Conservation (phyloP, 805 yeast species). For the Peterozyma toletana region DNA sequence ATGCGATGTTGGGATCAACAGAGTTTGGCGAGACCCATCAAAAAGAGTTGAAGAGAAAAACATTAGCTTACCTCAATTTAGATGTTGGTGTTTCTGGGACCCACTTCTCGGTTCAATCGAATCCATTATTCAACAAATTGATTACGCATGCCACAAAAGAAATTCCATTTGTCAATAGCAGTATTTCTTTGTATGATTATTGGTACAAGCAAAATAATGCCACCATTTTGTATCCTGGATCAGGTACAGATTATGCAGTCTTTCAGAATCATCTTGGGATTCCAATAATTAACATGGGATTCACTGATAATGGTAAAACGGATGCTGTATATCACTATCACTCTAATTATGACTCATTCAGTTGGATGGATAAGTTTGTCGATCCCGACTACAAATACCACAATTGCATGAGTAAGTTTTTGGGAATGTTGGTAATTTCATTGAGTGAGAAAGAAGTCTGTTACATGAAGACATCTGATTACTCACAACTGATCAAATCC, state of each 20-base stretch:
- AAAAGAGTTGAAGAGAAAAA: conserved; percentile 28
- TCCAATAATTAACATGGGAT: conserved; percentile 50
- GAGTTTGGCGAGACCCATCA: conserved; percentile 47
- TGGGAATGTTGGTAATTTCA: conserved; percentile 47
- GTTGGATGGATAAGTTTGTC: conserved; percentile 45
- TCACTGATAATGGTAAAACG: conserved; percentile 20
- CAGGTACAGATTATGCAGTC: conserved; percentile 48
- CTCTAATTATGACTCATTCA: conserved; percentile 50
- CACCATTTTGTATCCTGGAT: conserved; percentile 33
- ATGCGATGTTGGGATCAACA: conserved; percentile 48
- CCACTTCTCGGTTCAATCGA: conserved; percentile 36
- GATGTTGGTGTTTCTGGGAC: conserved; percentile 49
- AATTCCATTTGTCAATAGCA: conserved; percentile 34
- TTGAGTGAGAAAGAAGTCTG: conserved; percentile 54
- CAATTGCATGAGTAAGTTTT: conserved; percentile 48
- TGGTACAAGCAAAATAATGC: conserved; percentile 31
- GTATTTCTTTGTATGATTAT: conserved; percentile 38
- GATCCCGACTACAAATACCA: conserved; percentile 50
- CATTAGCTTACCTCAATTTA: conserved; percentile 43
- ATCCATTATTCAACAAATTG: conserved; percentile 48
- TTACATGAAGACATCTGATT: conserved; percentile 36
- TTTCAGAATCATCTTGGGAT: conserved; percentile 64
- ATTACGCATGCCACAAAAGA: conserved; percentile 36
- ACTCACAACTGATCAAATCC: conserved; percentile 33
- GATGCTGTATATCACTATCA: conserved; percentile 53